A percentile compares a stretch with the other conserved stretches of the same genome.
phyloP scores from a whole-genome alignment of 306 rosid species.

The Dalbergia oliveri region DNA sequence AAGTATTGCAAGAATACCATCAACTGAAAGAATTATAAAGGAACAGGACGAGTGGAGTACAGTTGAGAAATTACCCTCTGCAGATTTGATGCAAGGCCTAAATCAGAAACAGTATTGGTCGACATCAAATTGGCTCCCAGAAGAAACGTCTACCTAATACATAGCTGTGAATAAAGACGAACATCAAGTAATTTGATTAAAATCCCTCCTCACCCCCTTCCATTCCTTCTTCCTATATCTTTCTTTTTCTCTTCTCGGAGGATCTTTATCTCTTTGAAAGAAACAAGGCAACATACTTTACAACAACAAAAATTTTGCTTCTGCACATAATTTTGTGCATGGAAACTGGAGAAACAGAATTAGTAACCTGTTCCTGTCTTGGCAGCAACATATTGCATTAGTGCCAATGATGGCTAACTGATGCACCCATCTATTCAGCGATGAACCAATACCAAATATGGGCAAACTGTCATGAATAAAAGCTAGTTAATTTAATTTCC shows the following conservation, averaged over 20 bases:
- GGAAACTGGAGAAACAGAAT: slow-evolving; percentile 45
- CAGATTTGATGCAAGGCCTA: slow-evolving; percentile 40
- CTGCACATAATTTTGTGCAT: slow-evolving; percentile 56
- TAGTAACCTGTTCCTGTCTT: slow-evolving; percentile 48
- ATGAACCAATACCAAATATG: slow-evolving; percentile 44
- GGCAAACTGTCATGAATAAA: slow-evolving; percentile 55
- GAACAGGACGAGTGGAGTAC: slow-evolving; percentile 6
- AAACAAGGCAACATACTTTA: slow-evolving; percentile 51
- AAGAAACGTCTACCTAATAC: slow-evolving; percentile 26
- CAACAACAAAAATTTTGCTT: slow-evolving; percentile 58
- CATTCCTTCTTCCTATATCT: not conserved
- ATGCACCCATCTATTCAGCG: slow-evolving; percentile 49
- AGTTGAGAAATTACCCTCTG: slow-evolving; percentile 30
- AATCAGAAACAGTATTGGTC: slow-evolving; percentile 40
- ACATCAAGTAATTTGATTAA: slow-evolving; percentile 39
- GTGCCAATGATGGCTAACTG: slow-evolving; percentile 46
- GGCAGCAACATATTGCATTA: slow-evolving; percentile 45
- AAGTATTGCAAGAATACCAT: slow-evolving; percentile 12
- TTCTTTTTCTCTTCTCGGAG: slow-evolving; percentile 10
- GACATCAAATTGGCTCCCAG: slow-evolving; percentile 34
- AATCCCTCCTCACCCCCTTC: not conserved
- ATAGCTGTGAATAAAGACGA: slow-evolving; percentile 31
- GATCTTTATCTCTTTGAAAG: slow-evolving; percentile 31
- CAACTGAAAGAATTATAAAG: slow-evolving; percentile 4
- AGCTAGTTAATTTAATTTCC: slow-evolving; percentile 23